Conservation (phyloP, 352 stramenopile genomes). For the Phytophthora pini region DNA sequence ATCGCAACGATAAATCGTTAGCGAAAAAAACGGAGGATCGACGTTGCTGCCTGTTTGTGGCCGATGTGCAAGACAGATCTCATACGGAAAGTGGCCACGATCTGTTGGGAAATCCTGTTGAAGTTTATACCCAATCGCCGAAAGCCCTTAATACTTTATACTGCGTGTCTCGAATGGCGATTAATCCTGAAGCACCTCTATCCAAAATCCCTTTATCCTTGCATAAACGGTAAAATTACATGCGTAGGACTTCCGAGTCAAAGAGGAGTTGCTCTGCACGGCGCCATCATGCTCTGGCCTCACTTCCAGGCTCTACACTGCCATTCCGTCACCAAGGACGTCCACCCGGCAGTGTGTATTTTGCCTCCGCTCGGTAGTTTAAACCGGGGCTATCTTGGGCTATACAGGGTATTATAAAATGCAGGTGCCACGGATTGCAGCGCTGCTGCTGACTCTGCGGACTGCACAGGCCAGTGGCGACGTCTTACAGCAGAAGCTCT, state of each 20-base stretch:
- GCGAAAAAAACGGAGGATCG: too few relatives aligned
- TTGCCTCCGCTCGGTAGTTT: background rate
- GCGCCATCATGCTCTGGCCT: background rate
- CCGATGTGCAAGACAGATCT: slow-evolving; percentile 22
- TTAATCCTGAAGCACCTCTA: background rate
- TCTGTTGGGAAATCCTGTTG: slow-evolving; percentile 28
- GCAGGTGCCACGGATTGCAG: slow-evolving; percentile 2
- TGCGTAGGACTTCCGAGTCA: background rate
- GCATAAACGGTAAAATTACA: background rate
- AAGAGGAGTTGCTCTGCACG: background rate
- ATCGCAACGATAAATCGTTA: too few relatives aligned
- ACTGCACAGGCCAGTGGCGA: slow-evolving; percentile 5
- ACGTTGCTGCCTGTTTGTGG: slow-evolving; percentile 1
- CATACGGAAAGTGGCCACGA: slow-evolving; percentile 35
- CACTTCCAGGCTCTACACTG: slow-evolving; percentile 1
- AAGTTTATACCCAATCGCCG: slow-evolving; percentile 11
- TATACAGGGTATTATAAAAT: slow-evolving; percentile 2
- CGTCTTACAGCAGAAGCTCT: slow-evolving; percentile 78
- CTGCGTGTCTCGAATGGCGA: background rate
- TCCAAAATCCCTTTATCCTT: background rate
- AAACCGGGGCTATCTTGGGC: background rate
- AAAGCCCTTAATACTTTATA: background rate
- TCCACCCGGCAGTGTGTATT: slow-evolving; percentile 1
- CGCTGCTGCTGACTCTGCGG: slow-evolving; percentile 6
- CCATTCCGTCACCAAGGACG: slow-evolving; percentile 5